A percentile compares a stretch with the other conserved stretches of the same genome.
These are phyloP conservation scores for Ophiostoma novo-ulmi DNA, from an alignment of 2,329 filamentous ascomycete species.

Conservation along the genomic window DNA sequence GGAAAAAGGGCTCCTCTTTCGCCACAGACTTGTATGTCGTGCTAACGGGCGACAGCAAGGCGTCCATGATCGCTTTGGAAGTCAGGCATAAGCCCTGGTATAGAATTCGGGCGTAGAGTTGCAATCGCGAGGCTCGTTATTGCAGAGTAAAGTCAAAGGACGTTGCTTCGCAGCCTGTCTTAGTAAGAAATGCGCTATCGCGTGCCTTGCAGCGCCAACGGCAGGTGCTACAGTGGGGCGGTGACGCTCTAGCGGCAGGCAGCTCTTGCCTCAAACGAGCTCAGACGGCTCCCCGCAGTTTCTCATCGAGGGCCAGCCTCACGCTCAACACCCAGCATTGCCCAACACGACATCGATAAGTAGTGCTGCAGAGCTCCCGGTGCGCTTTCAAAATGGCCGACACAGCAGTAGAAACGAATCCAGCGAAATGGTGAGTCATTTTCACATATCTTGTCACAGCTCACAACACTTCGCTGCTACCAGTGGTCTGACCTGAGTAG, in stretches of 20 bases:
- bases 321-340: background rate
- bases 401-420: constrained; percentile 14
- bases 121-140: background rate
- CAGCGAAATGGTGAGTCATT: constrained; percentile 23
- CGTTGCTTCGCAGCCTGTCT: background rate
- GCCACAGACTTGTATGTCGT: constrained; percentile 44
- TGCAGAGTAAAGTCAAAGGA: background rate
- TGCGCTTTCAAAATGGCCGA: constrained; percentile 19
- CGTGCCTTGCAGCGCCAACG: constrained; percentile 1
- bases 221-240: constrained; percentile 20
- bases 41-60: constrained; percentile 51
- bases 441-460: background rate
- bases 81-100: background rate
- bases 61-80: constrained; percentile 44
- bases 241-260: constrained; percentile 5
- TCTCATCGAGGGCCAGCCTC: background rate
- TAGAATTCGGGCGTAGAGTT: background rate
- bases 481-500: constrained; percentile 40
- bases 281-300: constrained; percentile 6
- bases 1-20: constrained; percentile 38
- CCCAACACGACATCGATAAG: background rate
- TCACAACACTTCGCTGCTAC: background rate
- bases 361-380: background rate
- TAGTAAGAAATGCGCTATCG: constrained; percentile 4
- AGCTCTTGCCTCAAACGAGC: background rate